Conservation (phyloP, 2,329 filamentous ascomycete species). For the Fulvia fulva region DNA sequence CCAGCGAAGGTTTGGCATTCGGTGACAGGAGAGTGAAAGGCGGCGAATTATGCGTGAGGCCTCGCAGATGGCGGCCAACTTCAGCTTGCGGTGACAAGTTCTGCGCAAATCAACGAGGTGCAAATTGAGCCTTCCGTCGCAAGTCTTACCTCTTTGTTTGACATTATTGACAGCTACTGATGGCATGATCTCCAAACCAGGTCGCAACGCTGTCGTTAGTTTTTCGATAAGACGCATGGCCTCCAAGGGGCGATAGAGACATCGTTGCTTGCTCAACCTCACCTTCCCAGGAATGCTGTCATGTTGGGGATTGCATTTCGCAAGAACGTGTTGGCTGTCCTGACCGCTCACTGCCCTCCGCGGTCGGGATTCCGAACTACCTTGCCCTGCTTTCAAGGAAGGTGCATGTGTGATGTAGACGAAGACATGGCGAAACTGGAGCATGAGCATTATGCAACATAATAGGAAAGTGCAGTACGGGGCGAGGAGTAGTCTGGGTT, state of each 20-base stretch:
- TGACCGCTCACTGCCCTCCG: neutral
- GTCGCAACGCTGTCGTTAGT: neutral
- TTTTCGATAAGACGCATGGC: too few species aligned
- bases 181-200: neutral
- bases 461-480: neutral
- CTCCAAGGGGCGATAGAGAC: too few species aligned
- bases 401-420: neutral
- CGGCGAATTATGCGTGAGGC: conserved; percentile 14
- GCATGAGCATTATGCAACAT: neutral
- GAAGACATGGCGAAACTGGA: neutral
- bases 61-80: conserved; percentile 1
- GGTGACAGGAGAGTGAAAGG: conserved; percentile 25
- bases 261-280: neutral
- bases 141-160: conserved; percentile 28
- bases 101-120: conserved; percentile 11
- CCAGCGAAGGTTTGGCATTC: conserved; percentile 28
- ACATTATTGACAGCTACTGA: conserved; percentile 15
- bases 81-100: conserved; percentile 22
- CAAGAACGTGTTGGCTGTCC: neutral
- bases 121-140: neutral
- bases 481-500: neutral
- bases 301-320: neutral
- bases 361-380: neutral
- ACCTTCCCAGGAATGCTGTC: neutral
- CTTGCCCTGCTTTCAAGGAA: neutral